These are phyloP conservation scores for Hsuehochloa calcarea DNA, from an alignment of 176 grass and related monocot species.

Conservation along the genomic window DNA sequence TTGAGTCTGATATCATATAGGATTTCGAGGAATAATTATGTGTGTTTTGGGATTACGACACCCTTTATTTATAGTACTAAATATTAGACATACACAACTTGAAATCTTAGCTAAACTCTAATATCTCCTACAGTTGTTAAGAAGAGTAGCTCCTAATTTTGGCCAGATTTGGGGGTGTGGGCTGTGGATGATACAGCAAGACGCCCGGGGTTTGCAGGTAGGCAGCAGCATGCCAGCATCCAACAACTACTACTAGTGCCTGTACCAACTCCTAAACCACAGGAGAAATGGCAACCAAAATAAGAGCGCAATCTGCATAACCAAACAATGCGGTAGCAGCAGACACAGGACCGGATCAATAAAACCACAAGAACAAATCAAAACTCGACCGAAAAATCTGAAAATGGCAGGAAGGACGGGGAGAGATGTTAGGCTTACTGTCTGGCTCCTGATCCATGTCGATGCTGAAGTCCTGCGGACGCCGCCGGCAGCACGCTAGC, in stretches of 20 bases:
- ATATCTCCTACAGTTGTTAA: background rate
- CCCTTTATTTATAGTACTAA: too few species aligned
- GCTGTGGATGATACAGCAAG: background rate
- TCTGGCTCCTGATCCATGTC: slow-evolving; percentile 79
- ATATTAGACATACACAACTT: too few species aligned
- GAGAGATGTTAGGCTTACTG: slow-evolving; percentile 45
- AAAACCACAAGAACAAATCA: background rate
- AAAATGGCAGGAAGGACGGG: background rate
- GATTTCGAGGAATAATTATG: too few species aligned
- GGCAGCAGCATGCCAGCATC: background rate
- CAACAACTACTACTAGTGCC: background rate
- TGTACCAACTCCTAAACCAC: background rate
- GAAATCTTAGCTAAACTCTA: too few species aligned
- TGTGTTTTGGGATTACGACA: too few species aligned
- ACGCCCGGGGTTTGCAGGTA: background rate
- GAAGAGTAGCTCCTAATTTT: background rate
- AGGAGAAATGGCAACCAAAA: background rate
- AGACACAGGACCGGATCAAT: background rate
- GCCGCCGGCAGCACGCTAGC: slow-evolving; percentile 90
- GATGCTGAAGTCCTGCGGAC: slow-evolving; percentile 90
- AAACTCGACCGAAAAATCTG: background rate
- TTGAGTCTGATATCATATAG: too few species aligned
- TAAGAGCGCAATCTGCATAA: background rate
- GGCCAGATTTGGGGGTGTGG: background rate
- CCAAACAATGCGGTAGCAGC: background rate